Conservation (phyloP, 1,284 basidiomycete genomes). For the Puccinia triticina region DNA sequence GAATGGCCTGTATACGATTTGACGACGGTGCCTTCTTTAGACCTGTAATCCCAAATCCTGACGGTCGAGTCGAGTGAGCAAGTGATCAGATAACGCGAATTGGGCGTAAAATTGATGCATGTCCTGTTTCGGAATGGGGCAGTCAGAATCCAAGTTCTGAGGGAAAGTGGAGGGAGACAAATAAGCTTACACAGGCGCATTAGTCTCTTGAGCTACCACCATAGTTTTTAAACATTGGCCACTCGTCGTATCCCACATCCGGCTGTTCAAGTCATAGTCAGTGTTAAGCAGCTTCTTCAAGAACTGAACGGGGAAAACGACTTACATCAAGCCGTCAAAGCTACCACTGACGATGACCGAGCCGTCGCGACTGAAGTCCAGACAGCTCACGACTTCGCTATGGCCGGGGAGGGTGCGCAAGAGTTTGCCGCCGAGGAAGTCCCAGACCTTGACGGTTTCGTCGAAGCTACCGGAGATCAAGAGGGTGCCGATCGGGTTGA, state of each 20-base stretch:
- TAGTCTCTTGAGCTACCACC: conserved; percentile 78
- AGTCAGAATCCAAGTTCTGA: not conserved
- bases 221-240: conserved; percentile 97
- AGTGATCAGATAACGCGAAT: conserved; percentile 82
- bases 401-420: conserved; percentile 87
- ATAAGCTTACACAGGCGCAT: conserved; percentile 72
- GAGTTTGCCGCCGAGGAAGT: conserved; percentile 78
- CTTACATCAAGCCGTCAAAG: conserved; percentile 77
- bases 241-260: conserved; percentile 93
- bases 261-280: conserved; percentile 64
- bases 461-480: conserved; percentile 91
- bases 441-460: conserved; percentile 93
- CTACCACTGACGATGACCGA: conserved; percentile 88
- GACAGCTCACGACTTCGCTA: conserved; percentile 91
- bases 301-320: not conserved
- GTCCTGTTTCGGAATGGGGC: conserved; percentile 60
- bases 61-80: conserved; percentile 90
- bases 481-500: conserved; percentile 83
- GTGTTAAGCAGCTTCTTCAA: not conserved
- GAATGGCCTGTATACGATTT: conserved; percentile 86
- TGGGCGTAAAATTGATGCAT: conserved; percentile 84
- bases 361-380: conserved; percentile 90
- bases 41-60: conserved; percentile 89
- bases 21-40: conserved; percentile 73
- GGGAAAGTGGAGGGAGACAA: not conserved